A percentile compares a stretch with the other conserved stretches of the same genome.
Evolutionary conservation across 2,329 filamentous ascomycete species (phyloP).

Genomic region (Knufia petricola): DNA sequence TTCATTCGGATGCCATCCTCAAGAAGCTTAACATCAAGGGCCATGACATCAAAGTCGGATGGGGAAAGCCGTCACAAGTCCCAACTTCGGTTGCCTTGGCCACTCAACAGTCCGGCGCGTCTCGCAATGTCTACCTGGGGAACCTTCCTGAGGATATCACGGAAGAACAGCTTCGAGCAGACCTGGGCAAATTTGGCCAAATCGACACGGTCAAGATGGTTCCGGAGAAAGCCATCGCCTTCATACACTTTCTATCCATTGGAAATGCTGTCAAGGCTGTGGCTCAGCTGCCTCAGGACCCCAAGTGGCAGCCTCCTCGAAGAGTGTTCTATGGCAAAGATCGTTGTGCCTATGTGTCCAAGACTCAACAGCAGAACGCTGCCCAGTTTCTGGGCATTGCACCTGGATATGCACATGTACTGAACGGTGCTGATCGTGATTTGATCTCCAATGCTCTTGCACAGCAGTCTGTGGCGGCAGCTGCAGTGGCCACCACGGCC

Average conservation of each 20-base stretch:
- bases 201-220: conserved; percentile 98
- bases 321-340: conserved; percentile 99
- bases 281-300: conserved; percentile 86
- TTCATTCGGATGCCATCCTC: conserved; percentile 98
- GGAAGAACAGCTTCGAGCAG: conserved; percentile 87
- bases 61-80: conserved; percentile 97
- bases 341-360: conserved; percentile 94
- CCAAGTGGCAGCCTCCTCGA: conserved; percentile 91
- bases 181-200: conserved; percentile 88
- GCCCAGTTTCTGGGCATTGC: conserved; percentile 96
- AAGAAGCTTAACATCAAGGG: conserved; percentile 98
- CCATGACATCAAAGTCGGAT: conserved; percentile 98
- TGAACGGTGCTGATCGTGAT: conserved; percentile 92
- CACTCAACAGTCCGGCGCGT: conserved; percentile 94
- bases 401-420: conserved; percentile 88
- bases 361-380: conserved; percentile 98
- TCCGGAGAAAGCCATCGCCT: conserved; percentile 93
- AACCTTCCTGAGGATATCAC: conserved; percentile 83
- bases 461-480: conserved; percentile 93
- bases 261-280: conserved; percentile 98
- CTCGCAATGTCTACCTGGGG: conserved; percentile 91
- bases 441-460: conserved; percentile 92
- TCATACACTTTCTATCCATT: conserved; percentile 95
- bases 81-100: conserved; percentile 95
- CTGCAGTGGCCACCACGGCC: conserved; percentile 89